Evolutionary conservation across 2,329 filamentous ascomycete genomes (phyloP), one percentile per base, ranked within the genome.

Genomic region (Escovopsis sp.): DNA sequence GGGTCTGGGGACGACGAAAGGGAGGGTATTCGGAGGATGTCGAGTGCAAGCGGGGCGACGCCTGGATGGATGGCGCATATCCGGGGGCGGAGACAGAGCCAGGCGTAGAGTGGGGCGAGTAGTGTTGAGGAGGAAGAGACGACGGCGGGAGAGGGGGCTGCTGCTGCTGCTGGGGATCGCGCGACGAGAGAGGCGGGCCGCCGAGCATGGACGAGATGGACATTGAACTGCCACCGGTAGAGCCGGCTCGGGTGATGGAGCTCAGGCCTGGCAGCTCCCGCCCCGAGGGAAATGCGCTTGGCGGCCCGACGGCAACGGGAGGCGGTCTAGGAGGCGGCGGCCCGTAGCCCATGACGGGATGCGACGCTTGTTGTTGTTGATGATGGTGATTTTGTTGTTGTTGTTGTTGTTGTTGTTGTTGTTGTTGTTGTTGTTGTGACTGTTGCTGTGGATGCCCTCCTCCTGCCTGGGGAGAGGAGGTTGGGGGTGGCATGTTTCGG

Each of bases 1-100:
- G 82, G 0, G 82, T 86, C 45, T 83, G 77, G 3, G 82, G 82
- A 46, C 81, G 70, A 47, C 80, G 70, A 56, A 73, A 81, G 5
- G 72, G 68, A 41, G 64, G 65, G 47, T 82, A 81, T 15, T 83
- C 79, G 46, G 74, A 60, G 0, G 69, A 65, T 3, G 69, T 61
- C 26, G 68, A 67, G 44, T 68, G 69, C 64, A 77, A 69, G 35
- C 70, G 63, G 4, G 73, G 73, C 12, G 73, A 77, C 2, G 69
- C 70, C 46, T 76, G 72, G 3, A 75, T 56, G 2, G 70, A 55
- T 12, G 66, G 56, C 38, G 65, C 63, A 53, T 68, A 76, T 11
- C 61, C 56, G 1, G 70, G 61, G 1, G 62, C 69, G 3, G 69
- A 61, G 11, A 57, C 58, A 12, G 66, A 59, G 36, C 49, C 65